Conservation (phyloP, 352 stramenopile genomes). For the Globisporangium emineosum region DNA sequence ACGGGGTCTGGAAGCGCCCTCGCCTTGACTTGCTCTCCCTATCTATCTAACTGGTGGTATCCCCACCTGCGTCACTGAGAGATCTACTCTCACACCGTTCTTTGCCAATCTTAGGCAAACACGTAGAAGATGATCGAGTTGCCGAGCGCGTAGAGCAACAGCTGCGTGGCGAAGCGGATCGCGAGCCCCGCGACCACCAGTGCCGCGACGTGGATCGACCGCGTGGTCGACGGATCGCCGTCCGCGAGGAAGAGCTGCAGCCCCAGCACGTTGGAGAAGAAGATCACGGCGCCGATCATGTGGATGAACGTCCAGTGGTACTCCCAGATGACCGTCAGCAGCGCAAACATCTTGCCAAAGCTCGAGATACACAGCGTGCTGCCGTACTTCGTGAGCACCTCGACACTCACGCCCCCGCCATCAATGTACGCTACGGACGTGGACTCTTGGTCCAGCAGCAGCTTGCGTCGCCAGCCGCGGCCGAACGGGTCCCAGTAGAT, state of each 20-base stretch:
- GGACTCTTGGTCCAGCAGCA: background rate
- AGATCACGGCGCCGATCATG: conserved; percentile 71
- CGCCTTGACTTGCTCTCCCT: background rate
- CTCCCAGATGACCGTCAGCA: conserved; percentile 85
- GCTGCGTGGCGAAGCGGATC: conserved; percentile 40
- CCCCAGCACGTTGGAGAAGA: conserved; percentile 70
- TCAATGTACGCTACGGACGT: background rate
- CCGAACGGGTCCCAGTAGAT: conserved; percentile 52
- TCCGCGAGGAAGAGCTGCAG: conserved; percentile 67
- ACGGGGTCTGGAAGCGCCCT: background rate
- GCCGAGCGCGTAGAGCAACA: conserved; percentile 61
- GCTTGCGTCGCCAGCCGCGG: conserved; percentile 43
- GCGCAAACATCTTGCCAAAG: conserved; percentile 83
- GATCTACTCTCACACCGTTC: background rate
- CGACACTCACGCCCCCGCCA: conserved; percentile 13
- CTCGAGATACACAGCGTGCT: conserved; percentile 77
- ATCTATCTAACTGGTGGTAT: background rate
- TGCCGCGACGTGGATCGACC: conserved; percentile 33
- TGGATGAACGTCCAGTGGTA: conserved; percentile 85
- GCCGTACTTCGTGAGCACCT: conserved; percentile 34
- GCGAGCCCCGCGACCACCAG: conserved; percentile 40
- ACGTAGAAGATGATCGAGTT: conserved; percentile 80
- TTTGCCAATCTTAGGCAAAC: conserved; percentile 28
- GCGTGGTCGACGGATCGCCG: conserved; percentile 28
- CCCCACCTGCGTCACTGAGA: background rate